Base-by-base conservation (phyloP, 2,329 filamentous ascomycete species). In the Aspergillus clavatus region DNA sequence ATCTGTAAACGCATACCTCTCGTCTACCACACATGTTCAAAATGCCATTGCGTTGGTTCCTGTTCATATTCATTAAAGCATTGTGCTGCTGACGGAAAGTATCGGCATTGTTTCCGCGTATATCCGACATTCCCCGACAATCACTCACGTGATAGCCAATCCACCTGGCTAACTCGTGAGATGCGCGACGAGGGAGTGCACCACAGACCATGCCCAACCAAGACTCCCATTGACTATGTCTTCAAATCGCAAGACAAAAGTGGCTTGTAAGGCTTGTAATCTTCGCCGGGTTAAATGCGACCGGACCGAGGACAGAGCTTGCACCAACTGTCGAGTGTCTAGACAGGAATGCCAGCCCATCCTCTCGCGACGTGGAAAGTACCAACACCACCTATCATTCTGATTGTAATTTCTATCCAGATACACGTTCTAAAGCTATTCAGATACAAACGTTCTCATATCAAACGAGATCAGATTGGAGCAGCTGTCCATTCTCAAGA, bases 311-410 rank as follows among this genome's bases (percentile, higher is more conserved):
- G 31, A 41, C 10, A 27, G 31, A 4, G 37, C 37, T 6, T 48
- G 46, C 24, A 24, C 38, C 11, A 28, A 37, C 19, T 48, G 46
- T 38, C 42, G n/a, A n/a, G 12, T 35, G 4, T 8, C 38, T 8
- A 42, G 46, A 24, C 41, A 42, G 10, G 38, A 45, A 5, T 48
- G 46, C 42, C n/a, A 48, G 41, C 46, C 42, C 5, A 45, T 48
- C 22, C 33, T 45, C n/a, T 48, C 46, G n/a, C 33, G 39, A 35
- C 42, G 46, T 26, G 46, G 46, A 45, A 48, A 45, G 46, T 48
- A 45, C 21, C 18, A 7, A 19, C 16, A 11, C 29, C 29, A 29
- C 12, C 18, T 44, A 22, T 8, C 16, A 19, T 4, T n/a, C n/a
- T 33, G 29, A 7, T 19, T 6, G 18, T 16, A 7, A 33, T 33